Percentiles rank a stretch among this genome's conserved stretches.
Conservation (phyloP, 1,284 basidiomycete species). For the Tilletia setariae region DNA sequence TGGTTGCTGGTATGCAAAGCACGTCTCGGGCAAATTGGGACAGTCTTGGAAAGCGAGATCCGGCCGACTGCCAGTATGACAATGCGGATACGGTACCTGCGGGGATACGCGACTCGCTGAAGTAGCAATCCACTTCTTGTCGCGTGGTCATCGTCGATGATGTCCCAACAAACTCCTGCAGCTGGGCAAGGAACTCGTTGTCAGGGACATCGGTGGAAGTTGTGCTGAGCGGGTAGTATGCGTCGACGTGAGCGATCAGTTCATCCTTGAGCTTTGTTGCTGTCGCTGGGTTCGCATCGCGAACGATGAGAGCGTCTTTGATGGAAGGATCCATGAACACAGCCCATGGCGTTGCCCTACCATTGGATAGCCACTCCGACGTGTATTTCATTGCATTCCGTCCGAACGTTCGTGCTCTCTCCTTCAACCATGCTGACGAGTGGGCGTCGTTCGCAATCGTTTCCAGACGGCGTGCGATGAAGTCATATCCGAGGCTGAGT, state of each 20-base stretch:
- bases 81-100: too few species aligned
- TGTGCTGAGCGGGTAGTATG: background rate
- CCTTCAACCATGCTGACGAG: background rate
- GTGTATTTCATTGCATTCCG: background rate
- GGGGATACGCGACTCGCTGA: too few species aligned
- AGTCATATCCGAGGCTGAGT: background rate
- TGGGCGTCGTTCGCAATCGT: background rate
- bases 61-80: too few species aligned
- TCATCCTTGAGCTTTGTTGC: background rate
- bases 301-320: background rate
- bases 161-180: background rate
- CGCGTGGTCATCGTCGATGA: too few species aligned
- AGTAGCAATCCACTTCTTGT: too few species aligned
- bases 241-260: background rate
- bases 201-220: background rate
- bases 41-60: too few species aligned
- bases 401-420: background rate
- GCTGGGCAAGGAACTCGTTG: background rate
- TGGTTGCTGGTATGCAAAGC: too few species aligned
- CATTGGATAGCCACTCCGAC: background rate
- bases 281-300: background rate
- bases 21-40: too few species aligned
- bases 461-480: background rate
- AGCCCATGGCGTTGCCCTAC: background rate
- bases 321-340: background rate